A percentile compares a stretch with the other conserved stretches of the same genome.
Evolutionary conservation across 208 protist species (phyloP).

Genomic region (Crithidia sp.): DNA sequence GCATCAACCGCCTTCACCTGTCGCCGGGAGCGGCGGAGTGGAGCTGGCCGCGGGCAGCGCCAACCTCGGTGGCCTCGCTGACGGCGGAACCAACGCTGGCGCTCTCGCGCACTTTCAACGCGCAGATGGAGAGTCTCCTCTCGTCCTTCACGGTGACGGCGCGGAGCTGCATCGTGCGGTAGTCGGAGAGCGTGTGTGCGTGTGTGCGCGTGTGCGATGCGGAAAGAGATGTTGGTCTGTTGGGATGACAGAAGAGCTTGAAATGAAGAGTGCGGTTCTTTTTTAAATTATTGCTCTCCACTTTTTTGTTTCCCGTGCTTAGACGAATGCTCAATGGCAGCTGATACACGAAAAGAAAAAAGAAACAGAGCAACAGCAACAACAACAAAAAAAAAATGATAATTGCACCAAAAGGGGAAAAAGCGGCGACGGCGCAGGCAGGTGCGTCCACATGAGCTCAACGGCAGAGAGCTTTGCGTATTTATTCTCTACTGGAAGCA

Average conservation of each 20-base stretch:
- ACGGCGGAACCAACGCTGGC: constrained; percentile 58
- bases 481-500: too few relatives aligned
- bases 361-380: neutral
- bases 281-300: too few relatives aligned
- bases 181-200: neutral
- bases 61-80: constrained; percentile 24
- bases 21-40: constrained; percentile 35
- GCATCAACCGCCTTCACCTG: constrained; percentile 7
- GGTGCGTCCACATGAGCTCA: too few relatives aligned
- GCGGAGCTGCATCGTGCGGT: constrained; percentile 63
- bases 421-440: too few relatives aligned
- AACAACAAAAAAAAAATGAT: too few relatives aligned
- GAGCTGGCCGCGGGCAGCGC: constrained; percentile 45
- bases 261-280: too few relatives aligned
- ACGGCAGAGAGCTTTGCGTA: too few relatives aligned
- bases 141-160: constrained; percentile 70
- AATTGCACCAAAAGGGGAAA: too few relatives aligned
- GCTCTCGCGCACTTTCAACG: constrained; percentile 60
- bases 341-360: neutral
- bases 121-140: constrained; percentile 59
- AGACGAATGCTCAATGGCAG: neutral
- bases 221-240: neutral
- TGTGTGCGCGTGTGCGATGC: neutral
- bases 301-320: too few relatives aligned
- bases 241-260: neutral